Evolutionary conservation across 306 rosid genomes (phyloP).

Genomic region (Pterocarpus santalinus): DNA sequence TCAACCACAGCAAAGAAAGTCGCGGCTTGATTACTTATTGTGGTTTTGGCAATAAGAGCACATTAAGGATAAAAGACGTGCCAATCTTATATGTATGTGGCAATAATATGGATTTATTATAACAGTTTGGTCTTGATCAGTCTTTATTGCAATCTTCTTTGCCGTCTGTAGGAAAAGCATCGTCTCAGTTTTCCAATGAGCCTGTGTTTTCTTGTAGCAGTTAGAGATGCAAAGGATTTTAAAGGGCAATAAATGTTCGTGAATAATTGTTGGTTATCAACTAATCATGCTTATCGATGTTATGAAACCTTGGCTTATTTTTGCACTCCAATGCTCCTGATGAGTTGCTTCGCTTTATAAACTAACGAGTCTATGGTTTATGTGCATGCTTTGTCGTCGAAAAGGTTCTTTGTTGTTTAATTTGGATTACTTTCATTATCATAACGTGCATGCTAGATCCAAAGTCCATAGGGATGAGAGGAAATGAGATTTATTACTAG

Average conservation of each 20-base stretch:
- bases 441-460: not conserved
- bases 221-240: constrained; percentile 44
- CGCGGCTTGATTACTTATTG: constrained; percentile 66
- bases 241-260: constrained; percentile 50
- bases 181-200: constrained; percentile 56
- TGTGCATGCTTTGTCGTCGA: not conserved
- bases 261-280: constrained; percentile 31
- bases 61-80: constrained; percentile 31
- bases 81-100: constrained; percentile 31
- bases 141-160: constrained; percentile 40
- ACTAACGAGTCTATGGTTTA: not conserved
- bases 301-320: not conserved
- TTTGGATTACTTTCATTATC: not conserved
- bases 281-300: not conserved
- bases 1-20: constrained; percentile 95
- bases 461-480: no score
- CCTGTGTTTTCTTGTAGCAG: constrained; percentile 42
- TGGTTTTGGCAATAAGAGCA: constrained; percentile 50
- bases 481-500: no score
- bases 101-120: constrained; percentile 40
- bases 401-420: not conserved
- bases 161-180: constrained; percentile 35
- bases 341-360: not conserved
- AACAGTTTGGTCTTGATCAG: constrained; percentile 43
- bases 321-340: not conserved